Percentiles rank a stretch among this genome's conserved stretches.
Evolutionary conservation across 2,329 filamentous ascomycete genomes (phyloP).

Genomic region (Achaetomium macrosporum): DNA sequence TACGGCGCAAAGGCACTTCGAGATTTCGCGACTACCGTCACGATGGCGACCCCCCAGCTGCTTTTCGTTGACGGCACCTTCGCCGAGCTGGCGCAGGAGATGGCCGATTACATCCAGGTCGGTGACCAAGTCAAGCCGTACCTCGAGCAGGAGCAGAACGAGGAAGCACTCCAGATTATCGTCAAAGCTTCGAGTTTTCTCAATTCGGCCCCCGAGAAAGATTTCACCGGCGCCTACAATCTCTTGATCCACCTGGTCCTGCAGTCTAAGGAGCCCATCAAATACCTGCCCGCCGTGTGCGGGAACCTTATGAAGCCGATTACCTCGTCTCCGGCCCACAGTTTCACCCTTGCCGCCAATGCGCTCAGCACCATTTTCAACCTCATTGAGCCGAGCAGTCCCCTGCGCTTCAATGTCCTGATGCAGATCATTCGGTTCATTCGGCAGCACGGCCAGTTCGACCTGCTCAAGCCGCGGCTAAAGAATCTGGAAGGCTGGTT

Average conservation of each 20-base stretch:
- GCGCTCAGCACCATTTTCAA: constrained; percentile 97
- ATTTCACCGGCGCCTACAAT: constrained; percentile 94
- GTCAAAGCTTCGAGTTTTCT: constrained; percentile 72
- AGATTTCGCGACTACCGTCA: background rate
- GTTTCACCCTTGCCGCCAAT: constrained; percentile 77
- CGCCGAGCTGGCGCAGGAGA: constrained; percentile 86
- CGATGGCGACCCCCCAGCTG: constrained; percentile 50
- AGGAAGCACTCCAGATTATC: constrained; percentile 84
- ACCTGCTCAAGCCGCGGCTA: constrained; percentile 76
- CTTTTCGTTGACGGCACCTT: constrained; percentile 87
- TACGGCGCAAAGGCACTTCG: constrained; percentile 5
- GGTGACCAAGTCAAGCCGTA: constrained; percentile 72
- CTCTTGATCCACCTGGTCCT: constrained; percentile 89
- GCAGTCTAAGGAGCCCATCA: constrained; percentile 77
- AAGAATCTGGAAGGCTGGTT: constrained; percentile 80
- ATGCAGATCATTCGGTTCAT: constrained; percentile 82
- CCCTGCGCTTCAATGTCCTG: constrained; percentile 84
- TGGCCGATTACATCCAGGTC: constrained; percentile 87
- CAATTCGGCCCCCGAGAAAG: constrained; percentile 87
- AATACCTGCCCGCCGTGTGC: constrained; percentile 84
- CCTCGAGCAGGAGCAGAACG: constrained; percentile 68
- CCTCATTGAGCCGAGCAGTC: constrained; percentile 69
- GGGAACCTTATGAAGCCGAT: constrained; percentile 83
- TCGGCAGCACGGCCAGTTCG: constrained; percentile 68
- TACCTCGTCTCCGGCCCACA: constrained; percentile 77